These are phyloP conservation scores for Rhizopogon sp. DNA, from an alignment of 768 basidiomycete genomes.

Conservation along the genomic window DNA sequence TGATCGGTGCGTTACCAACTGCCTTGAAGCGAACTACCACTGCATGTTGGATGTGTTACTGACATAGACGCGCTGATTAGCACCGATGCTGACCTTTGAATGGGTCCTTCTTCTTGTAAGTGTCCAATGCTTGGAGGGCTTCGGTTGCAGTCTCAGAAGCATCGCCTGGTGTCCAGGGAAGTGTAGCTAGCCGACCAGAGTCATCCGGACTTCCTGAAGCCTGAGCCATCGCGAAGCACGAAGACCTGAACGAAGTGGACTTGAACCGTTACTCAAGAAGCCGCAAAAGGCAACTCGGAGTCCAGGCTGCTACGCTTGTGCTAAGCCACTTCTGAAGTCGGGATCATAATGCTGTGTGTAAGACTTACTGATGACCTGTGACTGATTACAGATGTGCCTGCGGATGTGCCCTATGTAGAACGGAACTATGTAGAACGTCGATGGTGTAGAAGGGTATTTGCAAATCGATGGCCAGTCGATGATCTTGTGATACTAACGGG, in stretches of 20 bases:
- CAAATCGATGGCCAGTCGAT: no score
- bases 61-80: not conserved
- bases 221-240: slow-evolving; percentile 20
- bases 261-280: no score
- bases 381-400: no score
- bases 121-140: slow-evolving; percentile 69
- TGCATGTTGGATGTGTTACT: slow-evolving; percentile 24
- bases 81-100: slow-evolving; percentile 52
- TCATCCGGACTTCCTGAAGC: slow-evolving; percentile 28
- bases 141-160: slow-evolving; percentile 32
- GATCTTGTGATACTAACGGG: no score
- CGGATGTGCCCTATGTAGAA: no score
- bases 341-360: no score
- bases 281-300: no score
- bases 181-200: slow-evolving; percentile 22
- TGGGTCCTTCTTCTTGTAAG: slow-evolving; percentile 83
- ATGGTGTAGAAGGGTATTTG: no score
- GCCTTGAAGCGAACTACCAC: slow-evolving; percentile 98
- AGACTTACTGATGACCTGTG: no score
- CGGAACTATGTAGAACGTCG: no score
- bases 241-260: not conserved
- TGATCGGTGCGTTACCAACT: slow-evolving; percentile 95
- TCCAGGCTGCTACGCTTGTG: no score
- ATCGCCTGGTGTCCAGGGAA: slow-evolving; percentile 30
- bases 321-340: no score